A percentile compares a stretch with the other conserved stretches of the same genome.
Evolutionary conservation across 352 stramenopile species (phyloP).

Genomic region (Pythium sukuiense): DNA sequence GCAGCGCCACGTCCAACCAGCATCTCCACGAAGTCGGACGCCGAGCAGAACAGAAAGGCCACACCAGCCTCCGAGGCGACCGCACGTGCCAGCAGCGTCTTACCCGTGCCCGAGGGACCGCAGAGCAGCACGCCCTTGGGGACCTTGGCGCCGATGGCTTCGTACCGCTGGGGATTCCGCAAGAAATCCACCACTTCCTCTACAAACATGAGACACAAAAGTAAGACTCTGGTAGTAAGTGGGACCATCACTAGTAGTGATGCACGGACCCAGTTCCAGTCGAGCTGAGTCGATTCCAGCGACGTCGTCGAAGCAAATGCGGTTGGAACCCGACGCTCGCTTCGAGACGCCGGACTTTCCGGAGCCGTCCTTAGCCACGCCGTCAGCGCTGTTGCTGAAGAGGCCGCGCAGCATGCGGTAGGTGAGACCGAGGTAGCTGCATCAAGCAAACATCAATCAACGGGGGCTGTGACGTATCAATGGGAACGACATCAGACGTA

Average conservation of each 20-base stretch:
- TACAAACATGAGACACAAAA: conserved; percentile 15
- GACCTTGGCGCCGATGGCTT: conserved; percentile 91
- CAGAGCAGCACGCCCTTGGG: conserved; percentile 93
- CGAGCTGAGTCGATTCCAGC: conserved; percentile 94
- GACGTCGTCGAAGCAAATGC: conserved; percentile 91
- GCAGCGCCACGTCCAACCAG: conserved; percentile 93
- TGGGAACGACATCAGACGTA: conserved; percentile 20
- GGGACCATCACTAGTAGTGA: background rate
- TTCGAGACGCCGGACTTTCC: conserved; percentile 46
- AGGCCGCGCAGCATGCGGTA: conserved; percentile 82
- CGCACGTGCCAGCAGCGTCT: conserved; percentile 93
- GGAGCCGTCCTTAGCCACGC: conserved; percentile 70
- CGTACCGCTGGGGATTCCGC: conserved; percentile 89
- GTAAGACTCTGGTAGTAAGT: background rate
- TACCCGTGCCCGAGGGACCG: conserved; percentile 93
- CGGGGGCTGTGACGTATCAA: background rate
- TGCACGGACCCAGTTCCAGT: conserved; percentile 73
- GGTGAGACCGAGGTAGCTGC: conserved; percentile 77
- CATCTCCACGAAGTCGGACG: conserved; percentile 98
- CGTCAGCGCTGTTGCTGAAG: conserved; percentile 38
- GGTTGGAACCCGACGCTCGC: conserved; percentile 30
- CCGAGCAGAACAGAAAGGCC: conserved; percentile 94
- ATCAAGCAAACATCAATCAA: background rate
- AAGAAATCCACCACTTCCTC: conserved; percentile 96
- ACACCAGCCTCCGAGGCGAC: conserved; percentile 93